Evolutionary conservation across 306 rosid species (phyloP), one percentile per base, ranked within the genome.

Genomic region (Malus fusca): DNA sequence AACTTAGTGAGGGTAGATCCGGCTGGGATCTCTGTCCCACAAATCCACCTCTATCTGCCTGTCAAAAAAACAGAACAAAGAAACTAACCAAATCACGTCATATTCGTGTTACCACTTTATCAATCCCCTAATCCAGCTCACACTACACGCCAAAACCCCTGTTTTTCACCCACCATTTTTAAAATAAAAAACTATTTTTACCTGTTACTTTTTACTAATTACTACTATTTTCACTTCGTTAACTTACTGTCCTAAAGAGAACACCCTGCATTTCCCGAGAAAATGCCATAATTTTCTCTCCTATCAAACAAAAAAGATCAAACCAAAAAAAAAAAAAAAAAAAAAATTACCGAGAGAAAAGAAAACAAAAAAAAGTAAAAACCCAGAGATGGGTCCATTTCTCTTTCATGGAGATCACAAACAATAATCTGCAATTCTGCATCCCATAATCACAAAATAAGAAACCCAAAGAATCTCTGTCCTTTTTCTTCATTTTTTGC

Each of bases 371-470:
- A 59, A 28, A 68, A 30, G 70, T 40, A 28, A 31, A 72, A 74
- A 48, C 82, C 71, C 78, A 73, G 61, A 74, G 68, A 80, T 72
- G 79, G 53, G 71, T 51, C 84, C 53, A 44, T 40, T 77, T 72
- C 76, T 77, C 75, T 53, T 85, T 78, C 86, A 72, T 82, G 85
- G 83, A 69, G 87, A 67, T 85, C 77, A 71, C 82, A 71, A 82
- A n/a, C 46, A 75, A 55, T 14, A 40, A 14, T 35, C 40, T 46
- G 31, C 46, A 43, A 40, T 7, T n/a, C 48, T 35, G 60, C 46
- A 43, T 19, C 4, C 44, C 40, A 5, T 18, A 26, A 15, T 71
- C 40, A 69, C 62, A n/a, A 31, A 71, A 28, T 12, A 79, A 33
- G 21, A 66, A 72, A 53, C 11, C 13, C 11, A 58, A 23, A 11